A percentile compares a stretch with the other conserved stretches of the same genome.
Conservation (phyloP, 2,329 filamentous ascomycete genomes). For the Phialemonium atrogriseum region DNA sequence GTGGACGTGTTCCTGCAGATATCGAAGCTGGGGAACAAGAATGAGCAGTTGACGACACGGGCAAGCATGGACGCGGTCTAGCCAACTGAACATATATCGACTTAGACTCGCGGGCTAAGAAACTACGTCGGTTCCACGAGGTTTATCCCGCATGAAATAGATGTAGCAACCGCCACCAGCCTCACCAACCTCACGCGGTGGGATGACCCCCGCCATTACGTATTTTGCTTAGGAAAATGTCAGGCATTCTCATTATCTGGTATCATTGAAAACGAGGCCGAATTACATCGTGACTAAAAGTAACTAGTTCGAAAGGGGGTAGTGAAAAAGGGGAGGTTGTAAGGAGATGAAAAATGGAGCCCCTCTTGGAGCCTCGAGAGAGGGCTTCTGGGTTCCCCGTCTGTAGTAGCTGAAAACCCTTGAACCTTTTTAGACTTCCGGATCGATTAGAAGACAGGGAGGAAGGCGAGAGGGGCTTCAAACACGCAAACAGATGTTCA, state of each 20-base stretch:
- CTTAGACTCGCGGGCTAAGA: too few species aligned
- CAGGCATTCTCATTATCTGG: slow-evolving; percentile 34
- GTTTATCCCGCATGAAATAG: too few species aligned
- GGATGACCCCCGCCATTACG: too few species aligned
- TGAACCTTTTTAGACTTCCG: too few species aligned
- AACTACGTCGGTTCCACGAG: background rate
- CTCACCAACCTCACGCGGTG: too few species aligned
- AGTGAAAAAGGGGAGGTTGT: slow-evolving; percentile 23
- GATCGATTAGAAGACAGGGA: too few species aligned
- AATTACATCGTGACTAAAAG: slow-evolving; percentile 41
- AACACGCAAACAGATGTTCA: too few species aligned
- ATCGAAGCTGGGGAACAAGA: slow-evolving; percentile 94
- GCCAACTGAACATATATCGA: too few species aligned
- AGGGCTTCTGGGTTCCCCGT: too few species aligned
- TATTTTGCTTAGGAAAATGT: slow-evolving; percentile 9
- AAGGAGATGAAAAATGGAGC: slow-evolving; percentile 21
- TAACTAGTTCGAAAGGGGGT: slow-evolving; percentile 24
- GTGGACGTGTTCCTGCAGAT: slow-evolving; percentile 95
- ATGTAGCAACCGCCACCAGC: too few species aligned
- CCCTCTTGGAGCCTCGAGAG: slow-evolving; percentile 21
- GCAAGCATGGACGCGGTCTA: slow-evolving; percentile 71
- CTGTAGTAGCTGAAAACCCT: too few species aligned
- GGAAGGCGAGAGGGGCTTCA: too few species aligned
- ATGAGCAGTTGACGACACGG: slow-evolving; percentile 79
- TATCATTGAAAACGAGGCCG: slow-evolving; percentile 39